Evolutionary conservation across 495 filamentous ascomycete species (phyloP).

Genomic region (Patellaria atrata): DNA sequence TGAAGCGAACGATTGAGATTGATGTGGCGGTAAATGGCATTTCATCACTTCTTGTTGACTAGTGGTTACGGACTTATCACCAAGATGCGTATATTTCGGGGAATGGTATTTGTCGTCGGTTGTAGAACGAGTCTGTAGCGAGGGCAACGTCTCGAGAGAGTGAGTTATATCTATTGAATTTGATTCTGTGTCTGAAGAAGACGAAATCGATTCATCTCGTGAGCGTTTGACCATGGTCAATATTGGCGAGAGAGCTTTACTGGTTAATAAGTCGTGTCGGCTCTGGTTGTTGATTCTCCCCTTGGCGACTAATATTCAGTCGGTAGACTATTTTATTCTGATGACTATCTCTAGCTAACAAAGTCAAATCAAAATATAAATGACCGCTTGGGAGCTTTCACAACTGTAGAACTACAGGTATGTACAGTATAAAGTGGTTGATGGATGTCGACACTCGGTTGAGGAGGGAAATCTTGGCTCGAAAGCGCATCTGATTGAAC

Average conservation of each 20-base stretch:
- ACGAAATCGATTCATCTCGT: constrained; percentile 34
- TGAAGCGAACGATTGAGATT: constrained; percentile 50
- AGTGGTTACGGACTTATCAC: constrained; percentile 3
- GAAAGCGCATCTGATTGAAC: too few species aligned
- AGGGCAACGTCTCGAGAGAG: constrained; percentile 3
- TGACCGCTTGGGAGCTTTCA: too few species aligned
- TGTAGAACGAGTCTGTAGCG: not conserved
- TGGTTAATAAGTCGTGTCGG: too few species aligned
- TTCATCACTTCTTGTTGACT: constrained; percentile 34
- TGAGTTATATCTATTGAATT: constrained; percentile 1
- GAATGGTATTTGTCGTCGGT: constrained; percentile 1
- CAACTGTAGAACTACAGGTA: too few species aligned
- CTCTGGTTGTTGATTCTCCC: too few species aligned
- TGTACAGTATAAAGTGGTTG: too few species aligned
- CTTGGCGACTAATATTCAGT: too few species aligned
- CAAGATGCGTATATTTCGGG: constrained; percentile 17
- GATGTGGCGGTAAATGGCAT: constrained; percentile 72
- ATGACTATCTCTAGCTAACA: too few species aligned
- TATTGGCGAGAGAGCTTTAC: constrained; percentile 14
- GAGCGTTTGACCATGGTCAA: constrained; percentile 51
- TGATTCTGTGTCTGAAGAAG: constrained; percentile 10
- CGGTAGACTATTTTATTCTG: too few species aligned
- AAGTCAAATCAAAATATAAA: too few species aligned
- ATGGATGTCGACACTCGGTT: too few species aligned
- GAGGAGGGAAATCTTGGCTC: too few species aligned